Conservation (phyloP, 1,284 basidiomycete genomes). For the Gymnopus androsaceus region DNA sequence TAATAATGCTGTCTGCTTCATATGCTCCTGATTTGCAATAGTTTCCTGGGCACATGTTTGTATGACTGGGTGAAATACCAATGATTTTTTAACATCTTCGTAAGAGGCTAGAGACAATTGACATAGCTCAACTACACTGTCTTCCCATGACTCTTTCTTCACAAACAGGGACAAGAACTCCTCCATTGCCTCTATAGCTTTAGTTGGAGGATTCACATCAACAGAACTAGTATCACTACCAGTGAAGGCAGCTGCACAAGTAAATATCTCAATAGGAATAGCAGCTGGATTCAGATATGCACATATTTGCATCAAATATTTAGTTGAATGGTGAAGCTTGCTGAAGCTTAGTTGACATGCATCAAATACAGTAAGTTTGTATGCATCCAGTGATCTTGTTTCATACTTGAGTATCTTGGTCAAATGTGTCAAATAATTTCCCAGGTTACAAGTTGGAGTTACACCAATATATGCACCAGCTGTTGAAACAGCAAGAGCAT, state of each 20-base stretch:
- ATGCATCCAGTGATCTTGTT: neutral
- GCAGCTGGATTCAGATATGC: neutral
- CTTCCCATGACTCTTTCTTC: neutral
- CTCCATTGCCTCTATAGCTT: neutral
- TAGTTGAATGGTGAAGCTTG: no score
- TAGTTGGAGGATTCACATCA: neutral
- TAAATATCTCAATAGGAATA: slow-evolving; percentile 1
- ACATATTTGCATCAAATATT: no score
- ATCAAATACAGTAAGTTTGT: neutral
- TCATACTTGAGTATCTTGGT: neutral
- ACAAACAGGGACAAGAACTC: neutral
- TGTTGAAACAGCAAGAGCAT: slow-evolving; percentile 5
- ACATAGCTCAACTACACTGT: neutral
- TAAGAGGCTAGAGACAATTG: neutral
- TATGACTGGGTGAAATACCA: neutral
- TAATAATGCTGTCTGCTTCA: neutral
- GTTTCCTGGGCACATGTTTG: neutral
- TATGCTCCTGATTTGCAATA: neutral
- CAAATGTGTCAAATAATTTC: neutral
- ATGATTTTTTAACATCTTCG: neutral
- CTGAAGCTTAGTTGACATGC: neutral
- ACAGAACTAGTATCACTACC: neutral
- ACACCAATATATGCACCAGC: slow-evolving; percentile 1
- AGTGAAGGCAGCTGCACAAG: neutral
- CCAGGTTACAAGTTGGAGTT: neutral